Base-by-base conservation (phyloP, 108 stramenopile species). In the Stephanodiscus minutulus region DNA sequence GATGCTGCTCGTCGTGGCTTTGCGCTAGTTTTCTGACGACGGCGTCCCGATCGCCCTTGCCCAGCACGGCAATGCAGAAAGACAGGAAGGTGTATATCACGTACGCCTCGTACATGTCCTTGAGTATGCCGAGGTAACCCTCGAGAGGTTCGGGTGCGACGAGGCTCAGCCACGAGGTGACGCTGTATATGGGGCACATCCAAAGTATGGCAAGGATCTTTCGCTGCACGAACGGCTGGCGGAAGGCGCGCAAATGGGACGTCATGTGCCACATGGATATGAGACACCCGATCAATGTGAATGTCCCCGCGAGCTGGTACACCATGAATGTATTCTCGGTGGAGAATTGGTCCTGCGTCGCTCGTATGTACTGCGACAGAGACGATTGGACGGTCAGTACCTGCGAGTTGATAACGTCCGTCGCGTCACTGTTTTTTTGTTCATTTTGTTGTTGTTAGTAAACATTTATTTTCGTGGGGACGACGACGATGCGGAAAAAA, bases 201-300 rank as follows among this genome's bases (percentile, higher is more conserved):
- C 94, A 97, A 0, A 97, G 68, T 72, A 97, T 96, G 18, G 96
- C 96, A 43, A 94, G 67, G 57, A 97, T 90, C 68, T 93, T 92
- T 10, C 94, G 74, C 70, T 97, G 96, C 11, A 91, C 86, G 25
- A 87, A 74, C 18, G 96, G 96, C 70, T 95, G 87, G 39, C 90
- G 73, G 71, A 93, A 92, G 12, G 85, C 83, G 15, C 92, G 76
- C 21, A 92, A 69, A 72, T 97, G 96, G 8, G 79, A 82, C 1
- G 92, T 94, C 88, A 97, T 91, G 80, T 97, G 96, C 93, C 93
- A 95, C 89, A 94, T 90, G 54, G 82, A 86, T 36, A 97, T 97
- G 22, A 97, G 67, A 67, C 91, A 86, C n/a, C 81, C 85, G 61
- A 97, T 47, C 7, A 97, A 37, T 12, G 94, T 94, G 73, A 97